Percentiles rank a stretch among this genome's conserved stretches.
These are phyloP conservation scores for Podaxis mareebaensis DNA, from an alignment of 768 basidiomycete genomes.

Conservation along the genomic window DNA sequence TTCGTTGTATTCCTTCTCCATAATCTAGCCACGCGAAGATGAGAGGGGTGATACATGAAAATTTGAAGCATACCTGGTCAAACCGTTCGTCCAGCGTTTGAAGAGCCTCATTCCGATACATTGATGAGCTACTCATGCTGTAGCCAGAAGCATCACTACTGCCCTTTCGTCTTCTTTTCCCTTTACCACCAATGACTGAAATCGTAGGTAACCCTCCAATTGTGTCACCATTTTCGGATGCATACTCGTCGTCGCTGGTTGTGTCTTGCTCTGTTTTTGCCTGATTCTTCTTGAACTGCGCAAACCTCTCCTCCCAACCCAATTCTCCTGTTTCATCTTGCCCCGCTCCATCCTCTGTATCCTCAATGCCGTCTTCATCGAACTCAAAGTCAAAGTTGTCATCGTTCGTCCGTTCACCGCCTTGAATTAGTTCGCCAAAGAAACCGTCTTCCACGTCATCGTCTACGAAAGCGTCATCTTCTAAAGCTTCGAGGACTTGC, in stretches of 20 bases:
- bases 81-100: slow-evolving; percentile 91
- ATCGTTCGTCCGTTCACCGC: slow-evolving; percentile 64
- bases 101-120: slow-evolving; percentile 89
- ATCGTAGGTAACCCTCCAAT: slow-evolving; percentile 71
- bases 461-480: slow-evolving; percentile 94
- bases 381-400: slow-evolving; percentile 72
- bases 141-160: slow-evolving; percentile 89
- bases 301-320: slow-evolving; percentile 80
- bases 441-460: slow-evolving; percentile 74
- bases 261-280: slow-evolving; percentile 34
- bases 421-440: slow-evolving; percentile 68
- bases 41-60: not conserved
- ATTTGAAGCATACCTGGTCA: slow-evolving; percentile 66
- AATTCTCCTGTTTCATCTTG: slow-evolving; percentile 34
- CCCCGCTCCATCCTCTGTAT: slow-evolving; percentile 11
- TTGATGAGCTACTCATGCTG: slow-evolving; percentile 96
- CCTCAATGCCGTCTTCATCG: slow-evolving; percentile 45
- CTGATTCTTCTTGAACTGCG: slow-evolving; percentile 75
- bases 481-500: slow-evolving; percentile 90
- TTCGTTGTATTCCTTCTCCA: slow-evolving; percentile 79
- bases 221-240: slow-evolving; percentile 79
- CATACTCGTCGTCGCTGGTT: slow-evolving; percentile 52
- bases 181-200: slow-evolving; percentile 77
- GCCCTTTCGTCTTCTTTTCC: slow-evolving; percentile 67
- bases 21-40: slow-evolving; percentile 46